Evolutionary conservation across 345 rosid species (phyloP).

Genomic region (Capsella bursapastoris): DNA sequence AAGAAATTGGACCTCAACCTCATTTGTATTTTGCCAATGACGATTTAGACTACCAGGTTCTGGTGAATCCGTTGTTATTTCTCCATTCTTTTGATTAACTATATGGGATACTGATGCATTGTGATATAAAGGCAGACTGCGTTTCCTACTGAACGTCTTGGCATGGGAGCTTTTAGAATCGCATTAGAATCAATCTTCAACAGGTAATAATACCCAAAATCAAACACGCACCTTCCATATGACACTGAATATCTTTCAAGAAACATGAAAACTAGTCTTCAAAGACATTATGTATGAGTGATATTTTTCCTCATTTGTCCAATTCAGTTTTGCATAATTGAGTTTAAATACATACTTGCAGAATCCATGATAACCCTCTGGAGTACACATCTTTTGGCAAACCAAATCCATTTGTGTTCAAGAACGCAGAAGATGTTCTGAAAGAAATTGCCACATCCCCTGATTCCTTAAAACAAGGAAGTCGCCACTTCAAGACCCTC

Average conservation of each 20-base stretch:
- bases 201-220: slow-evolving; percentile 53
- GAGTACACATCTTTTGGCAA: slow-evolving; percentile 74
- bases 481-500: slow-evolving; percentile 57
- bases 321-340: not conserved
- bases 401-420: slow-evolving; percentile 79
- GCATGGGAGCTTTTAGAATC: slow-evolving; percentile 91
- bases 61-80: slow-evolving; percentile 16
- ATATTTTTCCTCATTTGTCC: not conserved
- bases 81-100: slow-evolving; percentile 13
- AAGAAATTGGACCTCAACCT: slow-evolving; percentile 65
- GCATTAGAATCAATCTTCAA: slow-evolving; percentile 84
- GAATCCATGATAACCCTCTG: slow-evolving; percentile 59
- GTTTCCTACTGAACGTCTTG: slow-evolving; percentile 88
- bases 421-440: slow-evolving; percentile 64
- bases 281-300: not conserved
- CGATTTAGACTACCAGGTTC: slow-evolving; percentile 87
- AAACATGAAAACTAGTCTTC: slow-evolving; percentile 4
- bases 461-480: slow-evolving; percentile 33
- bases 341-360: slow-evolving; percentile 42
- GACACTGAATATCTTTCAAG: slow-evolving; percentile 1
- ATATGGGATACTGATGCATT: slow-evolving; percentile 47
- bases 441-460: slow-evolving; percentile 52
- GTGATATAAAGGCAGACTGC: slow-evolving; percentile 59
- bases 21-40: slow-evolving; percentile 75
- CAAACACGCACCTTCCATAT: slow-evolving; percentile 6